These are phyloP conservation scores for Lumnitzera racemosa DNA, from an alignment of 345 rosid species.

Conservation along the genomic window DNA sequence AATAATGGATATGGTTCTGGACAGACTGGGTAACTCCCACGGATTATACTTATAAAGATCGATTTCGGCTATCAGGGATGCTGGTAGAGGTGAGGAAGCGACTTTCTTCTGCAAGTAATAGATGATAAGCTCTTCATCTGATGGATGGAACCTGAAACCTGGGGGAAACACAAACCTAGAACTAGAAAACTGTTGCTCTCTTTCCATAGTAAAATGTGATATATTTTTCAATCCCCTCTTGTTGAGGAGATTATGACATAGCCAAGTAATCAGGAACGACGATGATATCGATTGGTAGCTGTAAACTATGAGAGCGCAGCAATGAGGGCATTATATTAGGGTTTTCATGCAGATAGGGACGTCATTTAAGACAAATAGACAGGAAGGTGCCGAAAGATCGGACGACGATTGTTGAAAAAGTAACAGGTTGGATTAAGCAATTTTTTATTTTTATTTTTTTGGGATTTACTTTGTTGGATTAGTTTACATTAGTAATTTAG, in stretches of 20 bases:
- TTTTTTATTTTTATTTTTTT: not conserved
- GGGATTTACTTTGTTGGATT: not conserved
- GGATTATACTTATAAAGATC: constrained; percentile 45
- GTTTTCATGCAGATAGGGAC: constrained; percentile 11
- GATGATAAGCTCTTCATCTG: constrained; percentile 39
- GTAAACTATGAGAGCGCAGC: not conserved
- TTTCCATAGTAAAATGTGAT: not conserved
- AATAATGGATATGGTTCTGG: not conserved
- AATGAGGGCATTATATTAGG: constrained; percentile 1
- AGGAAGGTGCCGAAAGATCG: constrained; percentile 2
- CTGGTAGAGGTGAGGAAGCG: constrained; percentile 33
- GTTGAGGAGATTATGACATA: not conserved
- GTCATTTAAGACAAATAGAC: constrained; percentile 2
- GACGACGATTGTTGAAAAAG: constrained; percentile 6
- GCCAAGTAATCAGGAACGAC: constrained; percentile 5
- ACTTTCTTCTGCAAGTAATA: constrained; percentile 44
- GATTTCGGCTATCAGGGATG: constrained; percentile 37
- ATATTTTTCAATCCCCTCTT: not conserved
- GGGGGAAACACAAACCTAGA: constrained; percentile 34
- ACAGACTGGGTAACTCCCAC: constrained; percentile 48
- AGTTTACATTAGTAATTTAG: not conserved
- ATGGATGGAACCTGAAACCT: constrained; percentile 52
- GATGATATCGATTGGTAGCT: constrained; percentile 2
- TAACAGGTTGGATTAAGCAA: not conserved
- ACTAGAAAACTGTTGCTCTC: constrained; percentile 15